Conservation (phyloP, 2,329 filamentous ascomycete genomes). For the Fusarium albosuccineum region DNA sequence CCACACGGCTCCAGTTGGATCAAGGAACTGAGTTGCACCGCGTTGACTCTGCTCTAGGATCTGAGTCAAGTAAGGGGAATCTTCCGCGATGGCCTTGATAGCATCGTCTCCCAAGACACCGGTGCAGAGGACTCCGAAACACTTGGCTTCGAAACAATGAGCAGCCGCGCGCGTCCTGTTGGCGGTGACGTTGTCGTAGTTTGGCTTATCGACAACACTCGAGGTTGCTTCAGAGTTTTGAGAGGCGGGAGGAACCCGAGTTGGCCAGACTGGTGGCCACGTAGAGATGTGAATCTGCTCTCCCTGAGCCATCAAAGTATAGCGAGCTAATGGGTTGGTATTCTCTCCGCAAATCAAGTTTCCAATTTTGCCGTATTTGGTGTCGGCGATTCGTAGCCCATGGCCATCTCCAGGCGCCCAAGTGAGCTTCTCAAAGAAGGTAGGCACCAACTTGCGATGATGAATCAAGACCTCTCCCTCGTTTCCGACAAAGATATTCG, state of each 20-base stretch:
- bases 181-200: constrained; percentile 67
- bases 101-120: constrained; percentile 57
- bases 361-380: constrained; percentile 60
- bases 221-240: not conserved
- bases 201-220: constrained; percentile 24
- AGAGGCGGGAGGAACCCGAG: constrained; percentile 41
- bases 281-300: constrained; percentile 68
- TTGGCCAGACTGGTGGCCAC: constrained; percentile 69
- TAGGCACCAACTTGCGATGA: constrained; percentile 67
- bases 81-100: constrained; percentile 51
- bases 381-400: constrained; percentile 62
- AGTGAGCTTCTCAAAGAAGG: constrained; percentile 68
- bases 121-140: constrained; percentile 65
- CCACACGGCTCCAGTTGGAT: constrained; percentile 61
- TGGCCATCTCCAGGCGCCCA: constrained; percentile 66
- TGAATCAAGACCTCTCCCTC: constrained; percentile 62
- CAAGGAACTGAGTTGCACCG: constrained; percentile 64
- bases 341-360: constrained; percentile 69
- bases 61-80: constrained; percentile 46
- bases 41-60: constrained; percentile 55
- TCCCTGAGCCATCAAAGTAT: constrained; percentile 65
- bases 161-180: constrained; percentile 66
- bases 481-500: constrained; percentile 61
- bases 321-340: constrained; percentile 67
- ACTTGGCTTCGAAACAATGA: constrained; percentile 71